These are phyloP conservation scores for Gypsophila paniculata DNA, from an alignment of 179 eudicot genomes.

Conservation along the genomic window DNA sequence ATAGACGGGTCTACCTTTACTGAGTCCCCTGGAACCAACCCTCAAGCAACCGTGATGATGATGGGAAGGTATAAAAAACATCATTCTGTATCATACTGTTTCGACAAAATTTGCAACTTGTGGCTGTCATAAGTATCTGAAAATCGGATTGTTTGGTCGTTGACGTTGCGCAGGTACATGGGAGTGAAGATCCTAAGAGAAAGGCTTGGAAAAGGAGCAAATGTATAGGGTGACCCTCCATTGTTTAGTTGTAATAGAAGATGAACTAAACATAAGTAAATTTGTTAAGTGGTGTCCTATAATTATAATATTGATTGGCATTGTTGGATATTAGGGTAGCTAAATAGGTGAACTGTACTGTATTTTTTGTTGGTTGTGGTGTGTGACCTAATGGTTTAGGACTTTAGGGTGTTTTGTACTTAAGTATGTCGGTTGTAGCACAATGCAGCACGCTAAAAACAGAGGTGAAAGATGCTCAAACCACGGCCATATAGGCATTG, in stretches of 20 bases:
- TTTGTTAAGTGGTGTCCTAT: constrained; percentile 8
- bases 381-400: constrained; percentile 16
- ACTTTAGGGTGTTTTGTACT: not conserved
- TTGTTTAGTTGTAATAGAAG: constrained; percentile 9
- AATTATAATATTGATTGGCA: constrained; percentile 31
- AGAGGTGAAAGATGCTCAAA: not conserved
- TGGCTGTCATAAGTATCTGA: not conserved
- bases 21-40: constrained; percentile 92
- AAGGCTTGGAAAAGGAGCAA: constrained; percentile 64
- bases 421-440: not conserved
- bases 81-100: no score
- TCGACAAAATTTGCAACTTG: not conserved
- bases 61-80: constrained; percentile 66
- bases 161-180: constrained; percentile 65
- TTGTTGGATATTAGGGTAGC: constrained; percentile 43
- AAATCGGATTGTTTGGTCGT: not conserved
- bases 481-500: not conserved
- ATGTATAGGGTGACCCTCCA: constrained; percentile 30
- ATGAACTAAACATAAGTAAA: constrained; percentile 5
- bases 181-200: constrained; percentile 87
- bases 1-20: constrained; percentile 74
- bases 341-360: constrained; percentile 5
- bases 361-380: constrained; percentile 22
- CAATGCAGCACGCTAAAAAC: not conserved
- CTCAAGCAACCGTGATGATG: constrained; percentile 98